Evolutionary conservation across 108 stramenopile genomes (phyloP).

Genomic region (Skeletonema grethae): DNA sequence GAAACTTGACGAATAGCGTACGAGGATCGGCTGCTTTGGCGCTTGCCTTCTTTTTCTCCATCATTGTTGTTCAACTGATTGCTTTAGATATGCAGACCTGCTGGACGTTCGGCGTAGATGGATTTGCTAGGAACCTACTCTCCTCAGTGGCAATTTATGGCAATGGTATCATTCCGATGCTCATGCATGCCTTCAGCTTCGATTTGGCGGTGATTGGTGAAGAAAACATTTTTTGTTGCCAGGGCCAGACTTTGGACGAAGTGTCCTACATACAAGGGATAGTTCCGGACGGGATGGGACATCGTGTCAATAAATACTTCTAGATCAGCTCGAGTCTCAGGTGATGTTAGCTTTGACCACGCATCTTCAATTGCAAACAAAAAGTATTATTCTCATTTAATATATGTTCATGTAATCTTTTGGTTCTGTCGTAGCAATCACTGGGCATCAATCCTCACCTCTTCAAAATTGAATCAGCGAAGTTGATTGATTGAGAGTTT

Average conservation of each 20-base stretch:
- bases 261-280: too few species aligned
- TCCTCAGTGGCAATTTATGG: neutral
- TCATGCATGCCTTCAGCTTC: too few species aligned
- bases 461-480: neutral
- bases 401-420: too few species aligned
- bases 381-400: too few species aligned
- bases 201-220: neutral
- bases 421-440: neutral
- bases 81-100: neutral
- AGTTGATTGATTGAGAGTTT: neutral
- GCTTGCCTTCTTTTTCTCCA: slow-evolving; percentile 8
- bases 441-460: neutral
- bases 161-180: neutral
- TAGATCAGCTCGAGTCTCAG: too few species aligned
- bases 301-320: too few species aligned
- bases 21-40: slow-evolving; percentile 30
- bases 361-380: neutral
- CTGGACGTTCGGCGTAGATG: neutral
- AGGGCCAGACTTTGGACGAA: too few species aligned
- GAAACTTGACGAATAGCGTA: slow-evolving; percentile 76
- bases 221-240: too few species aligned
- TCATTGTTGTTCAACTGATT: neutral
- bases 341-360: neutral
- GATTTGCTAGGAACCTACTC: too few species aligned
- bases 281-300: too few species aligned